Evolutionary conservation across 176 grass and related monocot genomes (phyloP).

Genomic region (Zea mays): Zm-B73-REFERENCE-NAM-5.0 NC_050104.1:109048001-109048500

Average conservation of each 20-base stretch:
- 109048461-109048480: too few species aligned
- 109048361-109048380: too few species aligned
- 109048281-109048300: too few species aligned
- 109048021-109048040: neutral
- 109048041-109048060: neutral
- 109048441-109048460: too few species aligned
- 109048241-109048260: neutral
- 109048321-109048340: too few species aligned
- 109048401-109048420: too few species aligned
- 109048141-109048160: neutral
- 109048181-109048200: neutral
- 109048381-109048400: too few species aligned
- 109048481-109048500: too few species aligned
- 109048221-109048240: neutral
- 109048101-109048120: conserved; percentile 33
- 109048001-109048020: neutral
- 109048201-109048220: neutral
- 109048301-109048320: too few species aligned
- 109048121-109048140: conserved; percentile 25
- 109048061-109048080: neutral
- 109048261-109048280: too few species aligned
- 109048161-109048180: neutral
- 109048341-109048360: too few species aligned
- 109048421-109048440: too few species aligned
- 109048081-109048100: conserved; percentile 4